phyloP scores from a whole-genome alignment of 2,329 filamentous ascomycete species.

The Ciborinia camelliae region DNA sequence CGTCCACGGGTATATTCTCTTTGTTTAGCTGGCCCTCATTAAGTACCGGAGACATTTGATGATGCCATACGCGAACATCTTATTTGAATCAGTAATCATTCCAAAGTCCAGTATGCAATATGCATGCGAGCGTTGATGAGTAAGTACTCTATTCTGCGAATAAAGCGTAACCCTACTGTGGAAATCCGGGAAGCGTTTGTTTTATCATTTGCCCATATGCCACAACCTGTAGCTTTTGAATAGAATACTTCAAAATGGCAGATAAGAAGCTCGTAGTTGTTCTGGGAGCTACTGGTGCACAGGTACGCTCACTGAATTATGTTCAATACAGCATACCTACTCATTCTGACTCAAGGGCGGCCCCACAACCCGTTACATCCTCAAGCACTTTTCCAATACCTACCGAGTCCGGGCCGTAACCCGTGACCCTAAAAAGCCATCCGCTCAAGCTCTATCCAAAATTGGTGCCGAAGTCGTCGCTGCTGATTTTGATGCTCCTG shows the following conservation, averaged over 20 bases:
- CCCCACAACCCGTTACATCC: slow-evolving; percentile 11
- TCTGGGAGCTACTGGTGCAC: background rate
- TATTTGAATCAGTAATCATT: background rate
- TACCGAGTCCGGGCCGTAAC: slow-evolving; percentile 9
- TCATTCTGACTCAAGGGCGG: slow-evolving; percentile 1
- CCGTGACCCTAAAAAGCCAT: background rate
- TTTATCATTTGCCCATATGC: background rate
- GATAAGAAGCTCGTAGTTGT: slow-evolving; percentile 3
- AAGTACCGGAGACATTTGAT: too few species aligned
- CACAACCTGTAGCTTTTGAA: background rate
- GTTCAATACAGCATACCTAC: background rate
- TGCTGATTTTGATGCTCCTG: background rate
- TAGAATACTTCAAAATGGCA: background rate
- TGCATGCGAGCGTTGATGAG: background rate
- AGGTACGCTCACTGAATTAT: background rate
- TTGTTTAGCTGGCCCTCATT: too few species aligned
- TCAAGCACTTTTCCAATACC: slow-evolving; percentile 9
- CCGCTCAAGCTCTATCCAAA: background rate
- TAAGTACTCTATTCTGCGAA: background rate
- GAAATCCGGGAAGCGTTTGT: too few species aligned
- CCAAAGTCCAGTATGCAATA: background rate
- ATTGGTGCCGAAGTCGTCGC: background rate
- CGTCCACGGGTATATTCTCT: too few species aligned
- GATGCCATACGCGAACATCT: background rate
- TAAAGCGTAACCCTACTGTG: background rate